A percentile compares a stretch with the other conserved stretches of the same genome.
Evolutionary conservation across 2,329 filamentous ascomycete species (phyloP).

Genomic region (Exophiala xenobiotica): DNA sequence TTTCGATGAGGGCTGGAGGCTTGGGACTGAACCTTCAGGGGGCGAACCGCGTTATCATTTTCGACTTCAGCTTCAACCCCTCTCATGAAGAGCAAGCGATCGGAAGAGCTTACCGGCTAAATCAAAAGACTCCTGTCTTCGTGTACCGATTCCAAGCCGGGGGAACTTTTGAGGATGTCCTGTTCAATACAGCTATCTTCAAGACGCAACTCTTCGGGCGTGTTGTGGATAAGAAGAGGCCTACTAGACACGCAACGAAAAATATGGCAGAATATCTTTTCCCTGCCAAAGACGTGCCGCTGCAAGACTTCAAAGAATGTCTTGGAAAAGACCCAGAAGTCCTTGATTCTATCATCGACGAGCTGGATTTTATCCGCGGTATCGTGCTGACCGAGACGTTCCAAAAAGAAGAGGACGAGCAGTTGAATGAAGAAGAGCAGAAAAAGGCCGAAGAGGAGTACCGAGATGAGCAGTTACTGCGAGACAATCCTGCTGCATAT

Average conservation of each 20-base stretch:
- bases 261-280: conserved; percentile 57
- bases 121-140: conserved; percentile 75
- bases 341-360: conserved; percentile 54
- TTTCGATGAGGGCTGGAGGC: conserved; percentile 80
- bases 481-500: conserved; percentile 37
- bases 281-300: conserved; percentile 53
- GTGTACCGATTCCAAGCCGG: conserved; percentile 79
- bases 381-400: conserved; percentile 72
- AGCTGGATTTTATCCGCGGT: conserved; percentile 35
- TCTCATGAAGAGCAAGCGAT: conserved; percentile 82
- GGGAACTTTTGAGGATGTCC: conserved; percentile 73
- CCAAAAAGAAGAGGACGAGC: conserved; percentile 64
- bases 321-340: conserved; percentile 60
- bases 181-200: conserved; percentile 74
- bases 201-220: conserved; percentile 77
- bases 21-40: conserved; percentile 79
- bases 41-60: conserved; percentile 82
- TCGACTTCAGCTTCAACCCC: conserved; percentile 81
- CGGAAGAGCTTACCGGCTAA: conserved; percentile 80
- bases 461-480: conserved; percentile 41
- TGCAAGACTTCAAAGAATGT: conserved; percentile 54
- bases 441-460: conserved; percentile 53
- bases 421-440: conserved; percentile 61
- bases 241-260: conserved; percentile 63
- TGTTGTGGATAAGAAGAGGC: conserved; percentile 81